Percentiles rank a stretch among this genome's conserved stretches.
phyloP scores from a whole-genome alignment of 2,329 filamentous ascomycete species.

The Triangularia setosa region DNA sequence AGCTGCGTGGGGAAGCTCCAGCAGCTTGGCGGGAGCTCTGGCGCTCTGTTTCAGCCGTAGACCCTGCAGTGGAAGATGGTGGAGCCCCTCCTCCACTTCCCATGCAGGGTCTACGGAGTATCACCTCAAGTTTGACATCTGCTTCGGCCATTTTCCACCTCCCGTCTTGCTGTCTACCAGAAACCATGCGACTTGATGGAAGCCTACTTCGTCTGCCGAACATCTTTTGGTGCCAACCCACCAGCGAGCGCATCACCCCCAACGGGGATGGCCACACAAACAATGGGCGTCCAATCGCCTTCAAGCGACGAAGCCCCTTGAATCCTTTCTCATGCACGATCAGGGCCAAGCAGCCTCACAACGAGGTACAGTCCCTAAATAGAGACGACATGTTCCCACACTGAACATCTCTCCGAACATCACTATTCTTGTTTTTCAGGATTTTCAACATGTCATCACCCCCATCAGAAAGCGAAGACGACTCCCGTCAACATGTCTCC shows the following conservation, averaged over 20 bases:
- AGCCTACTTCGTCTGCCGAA: neutral
- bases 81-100: neutral
- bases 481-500: neutral
- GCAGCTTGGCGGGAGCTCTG: neutral
- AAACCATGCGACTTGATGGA: neutral
- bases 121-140: neutral
- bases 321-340: neutral
- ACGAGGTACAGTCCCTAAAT: neutral
- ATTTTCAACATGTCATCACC: neutral
- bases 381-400: neutral
- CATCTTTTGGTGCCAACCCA: neutral
- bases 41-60: neutral
- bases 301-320: neutral
- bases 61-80: neutral
- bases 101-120: too few species aligned
- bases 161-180: neutral
- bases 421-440: neutral
- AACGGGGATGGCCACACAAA: neutral
- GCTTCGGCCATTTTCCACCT: neutral
- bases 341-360: neutral
- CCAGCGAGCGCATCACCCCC: neutral
- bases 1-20: neutral
- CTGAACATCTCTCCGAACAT: neutral
- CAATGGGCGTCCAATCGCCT: neutral
- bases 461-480: neutral